Base-by-base conservation (phyloP, 1,284 basidiomycete genomes). In the Fomitopsis betulina region DNA sequence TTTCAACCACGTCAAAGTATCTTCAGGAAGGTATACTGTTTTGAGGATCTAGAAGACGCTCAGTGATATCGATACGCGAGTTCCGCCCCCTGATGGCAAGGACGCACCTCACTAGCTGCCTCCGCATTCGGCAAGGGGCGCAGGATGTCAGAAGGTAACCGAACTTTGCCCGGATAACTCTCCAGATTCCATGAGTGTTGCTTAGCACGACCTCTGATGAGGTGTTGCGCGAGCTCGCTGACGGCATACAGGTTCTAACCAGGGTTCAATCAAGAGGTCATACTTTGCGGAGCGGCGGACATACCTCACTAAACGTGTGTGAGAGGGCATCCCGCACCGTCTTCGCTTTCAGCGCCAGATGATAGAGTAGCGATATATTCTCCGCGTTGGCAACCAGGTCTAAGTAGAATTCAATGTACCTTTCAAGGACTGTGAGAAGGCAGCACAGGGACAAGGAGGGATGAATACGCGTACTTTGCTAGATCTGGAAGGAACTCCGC, bases 381-480 rank as follows among this genome's bases (percentile, higher is more conserved):
- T 96, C 89, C 21, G 82, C 70, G 6, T 80, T 85, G 10, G 83
- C 86, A 13, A 98, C 75, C 53, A 85, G 78, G 54, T 93, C 87
- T 9, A 98, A 77, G 72, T 93, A 99, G 67, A 97, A 91, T 25
- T 92, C 86, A 61, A 99, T 81, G 72, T 98, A 97, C 73, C 93
- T 94, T 58, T 5, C 35, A 53, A 30, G 45, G 38, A 39, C 60
- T 21, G 47, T 38, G 23, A 19, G 39, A 42, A 19, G 17, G 32
- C 52, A 42, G 52, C 35, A 37, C 8, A 13, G n/a, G 30, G 2
- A 30, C 27, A 30, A 21, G 23, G 17, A 32, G 23, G 10, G 12
- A 30, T 15, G 1, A 1, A 9, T 17, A 56, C 45, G 19, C 45
- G 54, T 68, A 90, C 87, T 87, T 90, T 4, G 87, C 84, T 63